These are phyloP conservation scores for Cucumis melo DNA, from an alignment of 306 rosid genomes.

Conservation along the genomic window DNA sequence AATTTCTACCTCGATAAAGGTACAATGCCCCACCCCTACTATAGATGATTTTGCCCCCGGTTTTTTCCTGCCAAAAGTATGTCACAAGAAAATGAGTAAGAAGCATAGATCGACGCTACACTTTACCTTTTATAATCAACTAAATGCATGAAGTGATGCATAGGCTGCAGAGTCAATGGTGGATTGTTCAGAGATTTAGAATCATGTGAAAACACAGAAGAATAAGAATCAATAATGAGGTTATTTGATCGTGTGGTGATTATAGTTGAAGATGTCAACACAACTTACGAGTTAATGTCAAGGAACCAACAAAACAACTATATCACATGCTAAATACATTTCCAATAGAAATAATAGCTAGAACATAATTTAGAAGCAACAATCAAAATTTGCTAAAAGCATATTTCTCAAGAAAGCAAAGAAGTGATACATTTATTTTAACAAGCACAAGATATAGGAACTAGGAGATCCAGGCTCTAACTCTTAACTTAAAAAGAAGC, in stretches of 20 bases:
- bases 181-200: neutral
- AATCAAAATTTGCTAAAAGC: neutral
- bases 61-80: constrained; percentile 52
- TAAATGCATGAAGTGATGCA: neutral
- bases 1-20: constrained; percentile 91
- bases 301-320: neutral
- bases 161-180: neutral
- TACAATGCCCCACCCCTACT: constrained; percentile 56
- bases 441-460: neutral
- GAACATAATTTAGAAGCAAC: neutral
- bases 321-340: neutral
- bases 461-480: neutral
- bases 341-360: neutral
- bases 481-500: neutral
- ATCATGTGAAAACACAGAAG: neutral
- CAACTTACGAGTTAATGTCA: neutral
- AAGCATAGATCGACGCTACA: neutral
- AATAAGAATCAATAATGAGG: neutral
- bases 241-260: neutral
- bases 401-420: neutral
- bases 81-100: neutral
- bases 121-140: neutral
- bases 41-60: constrained; percentile 65
- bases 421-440: neutral
- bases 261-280: neutral